These are phyloP conservation scores for Dactylorhiza incarnata DNA, from an alignment of 106 monocot genomes.

Conservation along the genomic window DNA sequence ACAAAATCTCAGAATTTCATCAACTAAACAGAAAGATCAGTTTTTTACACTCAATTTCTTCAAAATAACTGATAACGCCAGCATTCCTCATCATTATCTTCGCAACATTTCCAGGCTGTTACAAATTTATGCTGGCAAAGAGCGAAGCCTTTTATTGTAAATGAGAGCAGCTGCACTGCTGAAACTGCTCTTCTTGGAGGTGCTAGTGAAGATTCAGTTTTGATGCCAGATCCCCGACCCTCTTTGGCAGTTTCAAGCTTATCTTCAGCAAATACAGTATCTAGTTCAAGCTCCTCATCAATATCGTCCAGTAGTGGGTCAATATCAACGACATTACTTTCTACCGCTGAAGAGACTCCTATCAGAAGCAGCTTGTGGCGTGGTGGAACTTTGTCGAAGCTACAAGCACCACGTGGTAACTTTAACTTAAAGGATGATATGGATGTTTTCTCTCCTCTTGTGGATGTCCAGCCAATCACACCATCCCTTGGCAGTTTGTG, in stretches of 20 bases:
- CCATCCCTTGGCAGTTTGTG: conserved; percentile 70
- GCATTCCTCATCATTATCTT: conserved; percentile 3
- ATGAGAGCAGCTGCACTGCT: conserved; percentile 59
- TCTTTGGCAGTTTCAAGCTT: conserved; percentile 35
- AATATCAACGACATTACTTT: conserved; percentile 19
- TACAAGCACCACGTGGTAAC: conserved; percentile 49
- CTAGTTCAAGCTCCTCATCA: conserved; percentile 34
- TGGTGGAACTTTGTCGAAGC: conserved; percentile 54
- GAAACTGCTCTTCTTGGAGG: conserved; percentile 89
- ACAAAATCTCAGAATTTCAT: too few species aligned
- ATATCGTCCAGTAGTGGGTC: conserved; percentile 27
- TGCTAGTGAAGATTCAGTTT: conserved; percentile 70
- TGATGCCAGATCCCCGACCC: conserved; percentile 97
- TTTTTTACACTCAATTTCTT: too few species aligned
- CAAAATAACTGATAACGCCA: too few species aligned
- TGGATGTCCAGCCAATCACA: conserved; percentile 92
- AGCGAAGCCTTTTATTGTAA: conserved; percentile 71
- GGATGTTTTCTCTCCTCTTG: conserved; percentile 98
- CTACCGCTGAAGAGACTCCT: conserved; percentile 59
- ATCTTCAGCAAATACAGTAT: conserved; percentile 18
- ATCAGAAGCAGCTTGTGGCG: conserved; percentile 29
- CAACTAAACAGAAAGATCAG: too few species aligned
- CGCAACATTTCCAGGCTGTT: conserved; percentile 52
- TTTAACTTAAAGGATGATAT: conserved; percentile 87
- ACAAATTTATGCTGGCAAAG: conserved; percentile 93